Evolutionary conservation across 768 basidiomycete species (phyloP), one percentile per base, ranked within the genome.

Genomic region (Pholiota microspora): DNA sequence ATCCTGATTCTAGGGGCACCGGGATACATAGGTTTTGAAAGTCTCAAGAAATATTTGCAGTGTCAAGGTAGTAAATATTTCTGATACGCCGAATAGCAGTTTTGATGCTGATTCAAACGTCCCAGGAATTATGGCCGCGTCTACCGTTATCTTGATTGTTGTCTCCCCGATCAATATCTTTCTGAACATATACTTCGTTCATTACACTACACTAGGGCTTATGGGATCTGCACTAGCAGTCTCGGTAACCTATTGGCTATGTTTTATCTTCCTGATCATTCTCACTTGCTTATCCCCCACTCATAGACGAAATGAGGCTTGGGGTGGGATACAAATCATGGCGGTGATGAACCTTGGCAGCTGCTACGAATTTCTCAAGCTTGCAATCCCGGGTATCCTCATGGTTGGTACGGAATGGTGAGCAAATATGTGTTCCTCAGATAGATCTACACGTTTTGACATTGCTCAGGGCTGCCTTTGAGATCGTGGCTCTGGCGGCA

Each of bases 381-480:
- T 91, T 38, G 89, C 87, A 0, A 61, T 90, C n/a, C 88, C 89
- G 0, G 89, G 88, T 0, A 87, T 91, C 40, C 61, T 89, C 24
- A 89, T 89, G 88, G 80, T 89, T 25, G 86, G 85, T 18, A 88
- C 88, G 3, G 89, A 92, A 73, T 92, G 88, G 88, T 88, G 62
- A 51, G 76, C 55, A 23, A 34, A 34, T 29, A 34, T 51, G 23
- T 25, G 27, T 29, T 13, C 16, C 1, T 45, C 31, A 28, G 54
- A 38, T 38, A 16, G 36, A 48, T 34, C 25, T 31, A 28, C 35
- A 5, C 32, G 32, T 24, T 40, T 54, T 35, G 28, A 49, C 54
- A 21, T 32, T 46, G 4, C 8, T n/a, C 51, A 89, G 88, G 88
- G 85, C 85, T 40, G 86, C 88, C 0, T 92, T 91, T 59, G 89